phyloP scores from a whole-genome alignment of 2,329 filamentous ascomycete genomes.

The Trichophaea hybrida region DNA sequence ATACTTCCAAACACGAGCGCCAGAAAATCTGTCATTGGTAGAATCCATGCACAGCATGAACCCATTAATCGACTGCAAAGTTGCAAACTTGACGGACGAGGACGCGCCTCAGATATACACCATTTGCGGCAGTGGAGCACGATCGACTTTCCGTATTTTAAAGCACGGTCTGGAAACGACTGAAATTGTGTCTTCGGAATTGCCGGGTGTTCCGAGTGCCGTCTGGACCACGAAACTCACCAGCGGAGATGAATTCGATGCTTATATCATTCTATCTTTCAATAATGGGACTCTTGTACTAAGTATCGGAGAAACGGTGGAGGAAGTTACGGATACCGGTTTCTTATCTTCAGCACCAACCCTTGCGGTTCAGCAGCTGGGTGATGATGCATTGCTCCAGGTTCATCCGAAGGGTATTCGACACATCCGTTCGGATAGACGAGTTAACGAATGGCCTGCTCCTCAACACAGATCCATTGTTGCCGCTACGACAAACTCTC shows the following conservation, averaged over 20 bases:
- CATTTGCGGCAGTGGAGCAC: conserved; percentile 72
- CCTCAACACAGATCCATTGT: conserved; percentile 92
- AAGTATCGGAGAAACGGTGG: conserved; percentile 91
- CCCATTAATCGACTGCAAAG: conserved; percentile 77
- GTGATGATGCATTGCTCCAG: conserved; percentile 82
- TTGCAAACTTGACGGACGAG: conserved; percentile 78
- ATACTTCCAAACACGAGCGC: conserved; percentile 67
- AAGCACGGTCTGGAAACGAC: conserved; percentile 88
- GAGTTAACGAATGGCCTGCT: conserved; percentile 82
- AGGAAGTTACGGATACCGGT: conserved; percentile 85
- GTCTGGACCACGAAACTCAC: conserved; percentile 93
- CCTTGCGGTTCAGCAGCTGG: conserved; percentile 81
- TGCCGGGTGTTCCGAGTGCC: conserved; percentile 74
- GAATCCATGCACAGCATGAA: conserved; percentile 82
- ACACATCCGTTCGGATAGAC: conserved; percentile 62
- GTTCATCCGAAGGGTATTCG: conserved; percentile 93
- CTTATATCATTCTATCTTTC: conserved; percentile 91
- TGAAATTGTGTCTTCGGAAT: conserved; percentile 86
- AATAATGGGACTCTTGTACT: conserved; percentile 79
- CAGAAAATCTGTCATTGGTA: conserved; percentile 71
- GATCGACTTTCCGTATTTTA: conserved; percentile 79
- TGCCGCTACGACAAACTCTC: conserved; percentile 80
- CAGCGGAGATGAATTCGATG: conserved; percentile 69
- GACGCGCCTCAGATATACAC: conserved; percentile 95
- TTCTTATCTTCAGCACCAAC: conserved; percentile 83